These are phyloP conservation scores for Cercophora samala DNA, from an alignment of 495 filamentous ascomycete genomes.

Conservation along the genomic window DNA sequence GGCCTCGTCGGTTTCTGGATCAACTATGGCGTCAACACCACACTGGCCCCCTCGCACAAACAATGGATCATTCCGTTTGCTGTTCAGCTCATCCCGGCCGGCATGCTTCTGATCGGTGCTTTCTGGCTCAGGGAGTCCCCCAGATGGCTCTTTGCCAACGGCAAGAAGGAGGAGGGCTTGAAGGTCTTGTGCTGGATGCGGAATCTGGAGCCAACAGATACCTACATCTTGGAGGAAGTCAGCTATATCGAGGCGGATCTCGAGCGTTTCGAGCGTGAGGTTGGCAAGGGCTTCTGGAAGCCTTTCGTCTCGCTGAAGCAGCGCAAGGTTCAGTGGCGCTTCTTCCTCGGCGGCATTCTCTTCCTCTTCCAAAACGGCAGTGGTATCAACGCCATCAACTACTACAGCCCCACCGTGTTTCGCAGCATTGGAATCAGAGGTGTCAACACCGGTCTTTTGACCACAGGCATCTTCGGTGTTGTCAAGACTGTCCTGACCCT, in stretches of 20 bases:
- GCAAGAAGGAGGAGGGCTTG: slow-evolving; percentile 53
- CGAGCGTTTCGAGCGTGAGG: slow-evolving; percentile 52
- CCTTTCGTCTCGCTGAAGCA: slow-evolving; percentile 57
- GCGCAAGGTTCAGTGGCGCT: slow-evolving; percentile 54
- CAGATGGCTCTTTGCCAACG: slow-evolving; percentile 60
- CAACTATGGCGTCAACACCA: slow-evolving; percentile 53
- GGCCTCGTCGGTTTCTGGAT: slow-evolving; percentile 74
- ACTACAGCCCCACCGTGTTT: slow-evolving; percentile 61
- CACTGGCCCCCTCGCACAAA: slow-evolving; percentile 41
- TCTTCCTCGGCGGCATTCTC: slow-evolving; percentile 62
- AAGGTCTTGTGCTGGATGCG: slow-evolving; percentile 63
- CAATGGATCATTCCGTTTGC: slow-evolving; percentile 59
- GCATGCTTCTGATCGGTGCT: slow-evolving; percentile 46
- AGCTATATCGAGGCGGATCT: slow-evolving; percentile 57
- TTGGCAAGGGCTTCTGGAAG: slow-evolving; percentile 65
- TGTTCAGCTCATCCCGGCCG: slow-evolving; percentile 55
- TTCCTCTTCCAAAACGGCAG: slow-evolving; percentile 66
- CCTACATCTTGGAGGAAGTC: slow-evolving; percentile 66
- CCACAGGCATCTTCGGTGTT: slow-evolving; percentile 52
- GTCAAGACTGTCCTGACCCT: slow-evolving; percentile 59
- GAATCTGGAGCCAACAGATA: slow-evolving; percentile 53
- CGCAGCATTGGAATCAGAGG: slow-evolving; percentile 54
- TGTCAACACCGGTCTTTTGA: slow-evolving; percentile 47
- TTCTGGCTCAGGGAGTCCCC: slow-evolving; percentile 60
- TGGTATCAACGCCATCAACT: slow-evolving; percentile 68